These are phyloP conservation scores for Acer yangbiense DNA, from an alignment of 345 rosid species.

Conservation along the genomic window DNA sequence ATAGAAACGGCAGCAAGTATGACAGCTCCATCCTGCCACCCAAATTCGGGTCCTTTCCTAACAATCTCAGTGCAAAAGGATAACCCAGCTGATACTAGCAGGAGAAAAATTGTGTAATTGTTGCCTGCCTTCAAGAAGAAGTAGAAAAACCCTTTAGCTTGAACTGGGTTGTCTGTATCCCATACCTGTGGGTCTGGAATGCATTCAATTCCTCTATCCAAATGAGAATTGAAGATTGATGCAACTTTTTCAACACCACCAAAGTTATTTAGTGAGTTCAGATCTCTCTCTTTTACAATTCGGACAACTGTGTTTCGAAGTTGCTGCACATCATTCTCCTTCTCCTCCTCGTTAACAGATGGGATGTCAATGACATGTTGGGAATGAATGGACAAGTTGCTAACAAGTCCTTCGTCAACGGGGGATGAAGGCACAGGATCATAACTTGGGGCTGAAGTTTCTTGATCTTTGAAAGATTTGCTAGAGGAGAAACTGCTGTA, in stretches of 20 bases:
- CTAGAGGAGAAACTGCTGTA: slow-evolving; percentile 10
- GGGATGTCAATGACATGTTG: slow-evolving; percentile 3
- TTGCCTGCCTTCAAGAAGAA: slow-evolving; percentile 15
- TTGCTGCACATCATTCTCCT: neutral
- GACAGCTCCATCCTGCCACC: slow-evolving; percentile 37
- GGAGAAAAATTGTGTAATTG: slow-evolving; percentile 16
- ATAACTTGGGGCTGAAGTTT: neutral
- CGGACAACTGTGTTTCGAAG: neutral
- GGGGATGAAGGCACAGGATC: neutral
- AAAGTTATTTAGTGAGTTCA: neutral
- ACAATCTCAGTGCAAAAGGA: slow-evolving; percentile 22
- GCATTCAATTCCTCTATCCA: slow-evolving; percentile 2
- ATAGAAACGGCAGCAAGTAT: slow-evolving; percentile 23
- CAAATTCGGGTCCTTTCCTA: slow-evolving; percentile 16
- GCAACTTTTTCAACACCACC: slow-evolving; percentile 22
- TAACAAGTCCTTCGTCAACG: neutral
- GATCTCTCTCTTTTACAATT: slow-evolving; percentile 23
- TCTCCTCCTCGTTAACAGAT: neutral
- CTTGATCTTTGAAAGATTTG: slow-evolving; percentile 8
- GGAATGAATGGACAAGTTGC: slow-evolving; percentile 1
- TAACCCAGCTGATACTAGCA: slow-evolving; percentile 22
- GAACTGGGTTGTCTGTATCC: neutral
- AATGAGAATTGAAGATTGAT: slow-evolving; percentile 14
- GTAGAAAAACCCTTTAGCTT: neutral
- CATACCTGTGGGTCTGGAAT: neutral